Percentiles rank a stretch among this genome's conserved stretches.
Conservation (phyloP, 208 protist species). For the Cochliopodium minus region DNA sequence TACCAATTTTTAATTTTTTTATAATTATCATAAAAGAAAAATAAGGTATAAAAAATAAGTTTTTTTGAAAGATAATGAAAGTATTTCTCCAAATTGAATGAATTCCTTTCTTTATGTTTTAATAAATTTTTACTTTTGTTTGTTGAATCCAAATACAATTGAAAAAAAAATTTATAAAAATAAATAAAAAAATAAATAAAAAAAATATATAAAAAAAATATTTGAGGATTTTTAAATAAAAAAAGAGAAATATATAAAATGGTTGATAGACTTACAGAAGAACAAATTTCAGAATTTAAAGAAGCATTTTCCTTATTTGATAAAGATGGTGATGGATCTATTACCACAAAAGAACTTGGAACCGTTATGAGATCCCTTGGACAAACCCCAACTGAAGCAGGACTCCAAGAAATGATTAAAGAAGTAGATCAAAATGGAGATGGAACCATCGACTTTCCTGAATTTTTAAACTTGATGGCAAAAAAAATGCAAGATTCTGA, state of each 20-base stretch:
- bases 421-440: conserved; percentile 63
- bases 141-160: too few relatives aligned
- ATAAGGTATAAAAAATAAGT: too few relatives aligned
- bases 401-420: conserved; percentile 48
- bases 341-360: conserved; percentile 94
- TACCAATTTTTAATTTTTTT: too few relatives aligned
- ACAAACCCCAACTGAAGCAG: conserved; percentile 6
- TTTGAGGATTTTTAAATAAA: too few relatives aligned
- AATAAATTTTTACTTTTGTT: too few relatives aligned
- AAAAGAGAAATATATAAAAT: neutral
- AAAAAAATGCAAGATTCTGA: conserved; percentile 12
- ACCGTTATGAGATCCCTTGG: conserved; percentile 73
- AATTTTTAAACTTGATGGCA: conserved; percentile 20
- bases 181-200: too few relatives aligned
- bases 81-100: too few relatives aligned
- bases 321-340: conserved; percentile 83
- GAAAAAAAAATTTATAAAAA: too few relatives aligned
- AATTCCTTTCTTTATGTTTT: too few relatives aligned
- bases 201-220: too few relatives aligned
- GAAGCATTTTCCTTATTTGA: conserved; percentile 93
- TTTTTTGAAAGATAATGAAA: too few relatives aligned
- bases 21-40: too few relatives aligned
- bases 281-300: conserved; percentile 95
- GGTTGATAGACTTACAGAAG: conserved; percentile 71
- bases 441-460: conserved; percentile 66